Evolutionary conservation across 257 asterid genomes (phyloP), one percentile per base, ranked within the genome.

Genomic region (Solanum sitiens): DNA sequence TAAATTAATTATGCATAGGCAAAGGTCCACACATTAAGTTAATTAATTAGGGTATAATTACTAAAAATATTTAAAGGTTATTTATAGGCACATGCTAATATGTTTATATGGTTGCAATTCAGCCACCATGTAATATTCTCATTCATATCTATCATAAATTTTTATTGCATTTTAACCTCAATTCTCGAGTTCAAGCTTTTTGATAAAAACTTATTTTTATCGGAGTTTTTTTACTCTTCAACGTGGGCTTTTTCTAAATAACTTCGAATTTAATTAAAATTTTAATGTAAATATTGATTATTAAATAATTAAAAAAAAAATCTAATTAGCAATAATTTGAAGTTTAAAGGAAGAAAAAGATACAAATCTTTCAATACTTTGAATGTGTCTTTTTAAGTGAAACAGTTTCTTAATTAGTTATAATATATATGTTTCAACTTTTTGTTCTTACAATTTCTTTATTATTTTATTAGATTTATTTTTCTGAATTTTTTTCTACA

Each of bases 151-250:
- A 15, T 8, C n/a, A 33, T 71, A 32, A 71, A 71, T n/a, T 71
- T 71, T 75, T 27, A 27, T 1, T 27, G 30, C 30, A 27, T 27
- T 27, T 27, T 27, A 27, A 27, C 1, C 4, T 56, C 20, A 20
- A 56, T 1, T 9, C 0, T 18, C 2, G 1, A 18, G 10, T 56
- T 56, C 2, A 0, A 56, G 2, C 0, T 8, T 0, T 56, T 56
- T 1, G 61, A 56, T 18, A 53, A 0, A 56, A 56, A 56, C 6
- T 53, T 18, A 0, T 1, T 4, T 56, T 56, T 56, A n/a, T 1
- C 18, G 10, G 11, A 2, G 10, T 56, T 10, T 4, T 0, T 56
- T 18, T 56, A 56, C 4, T 4, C 10, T 56, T 4, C 2, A 56
- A 18, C 11, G 10, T 56, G 11, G 4, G 0, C 2, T 4, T 56